Conservation (phyloP, 2,329 filamentous ascomycete genomes). For the Penicillium decumbens region DNA sequence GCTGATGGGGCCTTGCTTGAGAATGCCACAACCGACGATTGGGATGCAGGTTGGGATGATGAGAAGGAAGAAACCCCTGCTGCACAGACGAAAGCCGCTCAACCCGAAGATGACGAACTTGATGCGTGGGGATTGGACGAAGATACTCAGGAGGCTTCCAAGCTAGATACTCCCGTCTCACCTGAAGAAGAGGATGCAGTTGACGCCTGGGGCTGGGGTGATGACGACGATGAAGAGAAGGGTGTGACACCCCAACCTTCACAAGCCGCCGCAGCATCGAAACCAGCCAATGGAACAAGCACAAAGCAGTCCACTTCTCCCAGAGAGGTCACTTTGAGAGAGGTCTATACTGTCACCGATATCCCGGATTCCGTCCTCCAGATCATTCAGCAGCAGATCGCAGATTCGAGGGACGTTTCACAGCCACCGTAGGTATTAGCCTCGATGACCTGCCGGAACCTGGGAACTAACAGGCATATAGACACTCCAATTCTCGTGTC, state of each 20-base stretch:
- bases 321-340: constrained; percentile 70
- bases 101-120: constrained; percentile 39
- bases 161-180: constrained; percentile 10
- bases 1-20: constrained; percentile 63
- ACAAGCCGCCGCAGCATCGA: constrained; percentile 14
- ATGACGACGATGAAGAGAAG: constrained; percentile 50
- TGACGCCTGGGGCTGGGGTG: constrained; percentile 84
- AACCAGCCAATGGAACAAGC: constrained; percentile 23
- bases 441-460: no score
- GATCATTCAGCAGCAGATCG: constrained; percentile 40
- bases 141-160: constrained; percentile 28
- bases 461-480: constrained; percentile 21
- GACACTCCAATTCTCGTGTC: constrained; percentile 35
- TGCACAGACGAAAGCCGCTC: constrained; percentile 12
- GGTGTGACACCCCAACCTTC: constrained; percentile 17
- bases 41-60: constrained; percentile 77
- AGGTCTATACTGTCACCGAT: constrained; percentile 83
- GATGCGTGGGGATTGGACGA: constrained; percentile 52
- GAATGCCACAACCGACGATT: constrained; percentile 55
- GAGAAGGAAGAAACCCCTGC: constrained; percentile 49
- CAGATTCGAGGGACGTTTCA: constrained; percentile 39
- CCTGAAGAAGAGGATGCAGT: constrained; percentile 39
- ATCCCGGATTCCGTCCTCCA: constrained; percentile 70
- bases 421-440: constrained; percentile 33
- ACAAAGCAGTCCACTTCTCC: constrained; percentile 20